Evolutionary conservation across 768 basidiomycete genomes (phyloP), one percentile per base, ranked within the genome.

Genomic region (Xerocomus potaroensis): DNA sequence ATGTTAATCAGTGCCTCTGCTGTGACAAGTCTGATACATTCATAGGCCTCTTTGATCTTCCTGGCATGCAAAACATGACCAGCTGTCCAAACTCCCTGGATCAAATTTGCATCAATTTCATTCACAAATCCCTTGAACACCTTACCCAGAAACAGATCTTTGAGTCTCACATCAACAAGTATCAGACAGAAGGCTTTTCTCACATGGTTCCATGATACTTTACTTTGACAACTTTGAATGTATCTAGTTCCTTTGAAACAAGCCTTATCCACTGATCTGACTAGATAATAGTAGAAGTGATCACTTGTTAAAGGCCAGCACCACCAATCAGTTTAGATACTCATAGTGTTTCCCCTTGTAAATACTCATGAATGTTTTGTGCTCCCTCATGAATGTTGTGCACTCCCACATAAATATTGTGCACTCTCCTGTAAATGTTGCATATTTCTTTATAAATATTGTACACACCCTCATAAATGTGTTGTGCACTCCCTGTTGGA

Each of bases 81-180:
- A 85, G 83, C 47, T 79, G 91, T 2, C 74, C 87, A 46, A 97
- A 99, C 68, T 93, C 92, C 6, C 80, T 99, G 39, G 93, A 99
- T 62, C 92, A 97, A 53, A 91, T 98, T 65, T 90, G 88, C 66
- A 77, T 97, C 73, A 99, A 98, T 69, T 94, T 91, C 57, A 91
- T 94, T 48, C 92, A 93, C 58, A 95, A 99, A 63, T 83, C 89
- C 1, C 65, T 97, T 14, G 91, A 94, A 42, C 74, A 81, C 54
- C 95, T 87, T 73, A 74, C 86, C 9, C 84, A 92, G 63, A 82
- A 81, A 45, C 74, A 77, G 9, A 70, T 94, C 2, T 94, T 93
- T 63, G 91, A 93, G 65, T 73, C 73, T 8, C 83, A 91, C 53
- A 79, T 85, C 15, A 80, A 79, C 46, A 92, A 98, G 65, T 94